These are phyloP conservation scores for Sporothrix pallida DNA, from an alignment of 2,329 filamentous ascomycete genomes.

Conservation along the genomic window DNA sequence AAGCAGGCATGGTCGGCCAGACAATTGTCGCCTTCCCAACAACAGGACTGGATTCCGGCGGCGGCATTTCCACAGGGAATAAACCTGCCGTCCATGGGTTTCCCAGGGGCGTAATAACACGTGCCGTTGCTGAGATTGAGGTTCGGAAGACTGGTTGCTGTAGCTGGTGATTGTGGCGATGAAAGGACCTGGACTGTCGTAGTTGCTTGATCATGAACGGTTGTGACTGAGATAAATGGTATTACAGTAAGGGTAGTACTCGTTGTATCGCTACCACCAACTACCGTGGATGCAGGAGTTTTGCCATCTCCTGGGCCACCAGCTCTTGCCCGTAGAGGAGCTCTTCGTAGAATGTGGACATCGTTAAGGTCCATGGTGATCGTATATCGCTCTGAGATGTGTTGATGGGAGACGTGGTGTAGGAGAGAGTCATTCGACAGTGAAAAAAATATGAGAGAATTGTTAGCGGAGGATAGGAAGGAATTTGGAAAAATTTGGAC, in stretches of 20 bases:
- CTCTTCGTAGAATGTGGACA: not conserved
- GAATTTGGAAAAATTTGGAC: no score
- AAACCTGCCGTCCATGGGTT: slow-evolving; percentile 33
- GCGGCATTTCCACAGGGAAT: slow-evolving; percentile 40
- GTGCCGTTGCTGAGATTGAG: slow-evolving; percentile 38
- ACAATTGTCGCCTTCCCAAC: slow-evolving; percentile 38
- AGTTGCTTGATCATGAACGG: not conserved
- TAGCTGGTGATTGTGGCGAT: not conserved
- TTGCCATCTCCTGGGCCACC: no score
- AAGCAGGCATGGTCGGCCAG: slow-evolving; percentile 37
- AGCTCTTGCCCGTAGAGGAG: no score
- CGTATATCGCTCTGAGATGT: no score
- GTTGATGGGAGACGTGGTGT: not conserved
- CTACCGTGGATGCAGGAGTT: no score
- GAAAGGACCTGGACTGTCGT: not conserved
- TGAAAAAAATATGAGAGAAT: not conserved
- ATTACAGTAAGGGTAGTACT: no score
- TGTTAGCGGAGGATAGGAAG: no score
- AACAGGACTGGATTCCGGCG: slow-evolving; percentile 34
- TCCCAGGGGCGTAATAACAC: slow-evolving; percentile 34
- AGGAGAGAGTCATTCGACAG: not conserved
- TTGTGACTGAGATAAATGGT: no score
- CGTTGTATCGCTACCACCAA: no score
- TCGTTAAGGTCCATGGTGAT: not conserved
- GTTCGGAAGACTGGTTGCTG: not conserved